A percentile compares a stretch with the other conserved stretches of the same genome.
Evolutionary conservation across 139 green algal species (phyloP).

Genomic region (Chlorella sorokiniana): DNA sequence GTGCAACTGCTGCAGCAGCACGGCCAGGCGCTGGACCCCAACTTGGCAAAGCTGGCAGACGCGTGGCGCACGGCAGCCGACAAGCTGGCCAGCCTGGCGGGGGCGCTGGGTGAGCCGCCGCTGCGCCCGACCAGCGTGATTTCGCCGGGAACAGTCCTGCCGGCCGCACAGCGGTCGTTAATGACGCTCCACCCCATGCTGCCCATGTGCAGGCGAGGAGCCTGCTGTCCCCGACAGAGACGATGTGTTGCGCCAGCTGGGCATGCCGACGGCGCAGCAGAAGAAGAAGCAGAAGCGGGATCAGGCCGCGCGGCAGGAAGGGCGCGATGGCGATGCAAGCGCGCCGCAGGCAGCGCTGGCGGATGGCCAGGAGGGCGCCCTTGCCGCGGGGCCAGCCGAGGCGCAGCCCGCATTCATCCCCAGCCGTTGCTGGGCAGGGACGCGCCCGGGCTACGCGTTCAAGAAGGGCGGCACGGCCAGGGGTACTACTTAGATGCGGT

Average conservation of each 20-base stretch:
- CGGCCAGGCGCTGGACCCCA: constrained; percentile 72
- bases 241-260: constrained; percentile 33
- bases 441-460: constrained; percentile 62
- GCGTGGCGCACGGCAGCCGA: constrained; percentile 56
- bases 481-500: constrained; percentile 70
- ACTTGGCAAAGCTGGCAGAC: constrained; percentile 73
- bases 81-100: constrained; percentile 41
- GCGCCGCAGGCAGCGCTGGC: background rate
- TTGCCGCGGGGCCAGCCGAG: background rate
- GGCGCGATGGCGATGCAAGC: background rate
- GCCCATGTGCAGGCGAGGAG: constrained; percentile 24
- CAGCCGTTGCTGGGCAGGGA: constrained; percentile 53
- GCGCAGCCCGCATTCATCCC: constrained; percentile 35
- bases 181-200: background rate
- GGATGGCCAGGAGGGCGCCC: background rate
- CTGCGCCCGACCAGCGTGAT: too few relatives aligned
- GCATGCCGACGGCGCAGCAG: constrained; percentile 29
- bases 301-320: background rate
- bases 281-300: constrained; percentile 23
- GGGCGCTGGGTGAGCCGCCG: constrained; percentile 3
- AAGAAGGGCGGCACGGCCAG: constrained; percentile 58
- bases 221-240: constrained; percentile 30
- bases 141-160: too few relatives aligned
- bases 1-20: constrained; percentile 63
- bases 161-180: background rate